Base-by-base conservation (phyloP, 306 rosid genomes). In the Acacia crassicarpa region DNA sequence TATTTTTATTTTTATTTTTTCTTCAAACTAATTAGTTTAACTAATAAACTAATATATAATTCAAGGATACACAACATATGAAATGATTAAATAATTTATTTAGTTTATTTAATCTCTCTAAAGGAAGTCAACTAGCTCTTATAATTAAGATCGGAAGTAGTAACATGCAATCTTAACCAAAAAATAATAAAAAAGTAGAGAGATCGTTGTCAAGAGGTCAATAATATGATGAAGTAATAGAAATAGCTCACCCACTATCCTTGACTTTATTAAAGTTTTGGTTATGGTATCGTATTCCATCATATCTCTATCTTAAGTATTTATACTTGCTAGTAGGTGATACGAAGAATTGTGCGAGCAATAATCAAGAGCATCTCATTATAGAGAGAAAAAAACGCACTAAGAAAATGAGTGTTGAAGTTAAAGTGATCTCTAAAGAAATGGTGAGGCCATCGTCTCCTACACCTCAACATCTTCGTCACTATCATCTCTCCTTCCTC, bases 401-500 rank as follows among this genome's bases (percentile, higher is more conserved):
- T 7, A n/a, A 20, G 25, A 54, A 20, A 54, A 54, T 54, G 62
- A n/a, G 62, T 8, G 25, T 54, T 1, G 25, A 54, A 76, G 79
- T 76, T 20, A 54, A 59, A 41, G 1, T 38, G 0, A 33, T 83
- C 67, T 85, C 85, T 23, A 74, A 48, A 14, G 51, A 85, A 45
- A 65, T 59, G 0, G 77, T 88, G 62, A 85, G 25, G 33, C 89
- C 88, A 4, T 80, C 84, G 10, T 84, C 84, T 63, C 79, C 84
- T 40, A 77, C 83, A 46, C 84, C 80, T 14, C 12, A 43, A 7
- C 49, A 83, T 67, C 87, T 80, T 40, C 78, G 74, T 69, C 84
- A 69, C 58, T 83, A 78, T 81, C 75, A 72, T 35, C 88, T 85
- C 41, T 88, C 91, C 23, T 79, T 88, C 77, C 72, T 80, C 17